Evolutionary conservation across 2,329 filamentous ascomycete species (phyloP).

Genomic region (Sclerotiophoma versabilis): DNA sequence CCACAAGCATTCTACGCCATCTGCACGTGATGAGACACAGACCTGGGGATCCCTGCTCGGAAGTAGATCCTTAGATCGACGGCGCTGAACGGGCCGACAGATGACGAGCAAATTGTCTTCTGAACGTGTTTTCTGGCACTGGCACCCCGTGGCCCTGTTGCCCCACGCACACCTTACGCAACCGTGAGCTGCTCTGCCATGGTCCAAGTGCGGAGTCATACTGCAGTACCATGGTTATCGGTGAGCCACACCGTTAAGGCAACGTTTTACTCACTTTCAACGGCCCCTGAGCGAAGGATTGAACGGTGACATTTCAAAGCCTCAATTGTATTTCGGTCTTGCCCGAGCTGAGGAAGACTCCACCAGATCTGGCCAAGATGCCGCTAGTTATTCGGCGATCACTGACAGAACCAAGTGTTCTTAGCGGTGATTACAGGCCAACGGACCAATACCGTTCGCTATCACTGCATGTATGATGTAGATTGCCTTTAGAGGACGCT

Average conservation of each 20-base stretch:
- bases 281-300: conserved; percentile 9
- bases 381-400: conserved; percentile 1
- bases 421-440: neutral
- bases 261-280: conserved; percentile 5
- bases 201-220: conserved; percentile 13
- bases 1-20: neutral
- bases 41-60: conserved; percentile 12
- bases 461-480: conserved; percentile 10
- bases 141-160: conserved; percentile 10
- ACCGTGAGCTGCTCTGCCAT: conserved; percentile 7
- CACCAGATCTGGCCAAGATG: conserved; percentile 5
- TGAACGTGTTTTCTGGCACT: conserved; percentile 14
- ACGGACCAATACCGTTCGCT: conserved; percentile 7
- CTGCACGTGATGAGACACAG: neutral
- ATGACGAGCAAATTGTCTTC: conserved; percentile 13
- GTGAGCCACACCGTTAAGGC: neutral
- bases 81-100: conserved; percentile 24
- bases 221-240: conserved; percentile 1
- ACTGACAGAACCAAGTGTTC: conserved; percentile 1
- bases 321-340: conserved; percentile 10
- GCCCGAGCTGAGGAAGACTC: conserved; percentile 1
- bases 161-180: conserved; percentile 1
- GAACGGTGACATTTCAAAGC: conserved; percentile 1
- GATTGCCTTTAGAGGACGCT: conserved; percentile 2
- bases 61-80: conserved; percentile 18